Evolutionary conservation across 2,329 filamentous ascomycete species (phyloP).

Genomic region (Hypoxylon sp.): DNA sequence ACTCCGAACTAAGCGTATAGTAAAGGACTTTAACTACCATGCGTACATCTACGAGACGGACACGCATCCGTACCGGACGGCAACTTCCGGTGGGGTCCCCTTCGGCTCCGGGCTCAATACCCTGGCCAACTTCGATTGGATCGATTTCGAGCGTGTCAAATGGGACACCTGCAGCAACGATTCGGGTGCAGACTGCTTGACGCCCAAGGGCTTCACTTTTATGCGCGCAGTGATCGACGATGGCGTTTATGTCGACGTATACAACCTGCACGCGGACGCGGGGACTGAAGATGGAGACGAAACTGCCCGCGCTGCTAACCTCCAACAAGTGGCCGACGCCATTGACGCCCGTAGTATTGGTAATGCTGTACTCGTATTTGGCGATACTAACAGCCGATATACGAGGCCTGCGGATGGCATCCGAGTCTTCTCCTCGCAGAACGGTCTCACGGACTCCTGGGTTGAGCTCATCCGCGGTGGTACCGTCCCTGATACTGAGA

Average conservation of each 20-base stretch:
- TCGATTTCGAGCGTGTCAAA: slow-evolving; percentile 69
- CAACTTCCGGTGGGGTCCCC: slow-evolving; percentile 75
- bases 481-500: slow-evolving; percentile 61
- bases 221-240: slow-evolving; percentile 70
- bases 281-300: slow-evolving; percentile 69
- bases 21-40: slow-evolving; percentile 76
- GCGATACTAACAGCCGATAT: slow-evolving; percentile 77
- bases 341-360: slow-evolving; percentile 70
- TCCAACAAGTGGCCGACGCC: slow-evolving; percentile 72
- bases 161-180: slow-evolving; percentile 72
- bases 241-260: slow-evolving; percentile 72
- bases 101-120: slow-evolving; percentile 77
- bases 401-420: slow-evolving; percentile 70
- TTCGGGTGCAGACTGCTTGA: slow-evolving; percentile 73
- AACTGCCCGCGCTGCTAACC: slow-evolving; percentile 69
- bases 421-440: slow-evolving; percentile 64
- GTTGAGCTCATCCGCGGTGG: slow-evolving; percentile 68
- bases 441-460: slow-evolving; percentile 72
- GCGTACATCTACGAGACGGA: slow-evolving; percentile 73
- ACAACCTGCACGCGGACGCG: slow-evolving; percentile 78
- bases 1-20: slow-evolving; percentile 14
- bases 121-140: slow-evolving; percentile 71
- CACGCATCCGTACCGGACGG: slow-evolving; percentile 71
- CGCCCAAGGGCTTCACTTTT: slow-evolving; percentile 78
- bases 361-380: slow-evolving; percentile 74